Percentiles rank a stretch among this genome's conserved stretches.
Evolutionary conservation across 1,139 yeast species (phyloP).

Genomic region (Geotrichum phurueaensis): DNA sequence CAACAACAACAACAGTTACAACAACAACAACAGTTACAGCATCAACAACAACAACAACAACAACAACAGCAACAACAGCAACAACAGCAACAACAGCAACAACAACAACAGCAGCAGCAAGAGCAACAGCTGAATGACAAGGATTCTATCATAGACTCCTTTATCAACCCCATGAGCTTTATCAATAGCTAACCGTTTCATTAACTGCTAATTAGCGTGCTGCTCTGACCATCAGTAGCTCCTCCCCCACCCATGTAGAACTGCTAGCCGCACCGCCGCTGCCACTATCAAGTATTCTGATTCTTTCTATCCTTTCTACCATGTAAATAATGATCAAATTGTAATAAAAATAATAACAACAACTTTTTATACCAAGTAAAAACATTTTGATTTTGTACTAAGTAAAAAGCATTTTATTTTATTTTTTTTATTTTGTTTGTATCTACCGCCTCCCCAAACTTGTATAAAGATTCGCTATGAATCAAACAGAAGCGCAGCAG

Average conservation of each 20-base stretch:
- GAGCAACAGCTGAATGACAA: constrained; percentile 15
- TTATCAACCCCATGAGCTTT: constrained; percentile 12
- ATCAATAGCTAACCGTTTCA: constrained; percentile 9
- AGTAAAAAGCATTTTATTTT: too few relatives aligned
- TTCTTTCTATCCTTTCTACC: background rate
- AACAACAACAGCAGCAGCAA: background rate
- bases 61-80: background rate
- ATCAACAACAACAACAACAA: constrained; percentile 4
- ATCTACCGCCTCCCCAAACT: background rate
- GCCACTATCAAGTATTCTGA: background rate
- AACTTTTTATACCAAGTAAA: constrained; percentile 1
- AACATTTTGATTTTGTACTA: background rate
- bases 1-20: constrained; percentile 10
- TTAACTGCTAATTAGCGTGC: too few relatives aligned
- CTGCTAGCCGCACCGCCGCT: background rate
- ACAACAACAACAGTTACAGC: constrained; percentile 4
- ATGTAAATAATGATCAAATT: constrained; percentile 1
- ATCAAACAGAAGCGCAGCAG: constrained; percentile 69
- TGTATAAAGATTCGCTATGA: constrained; percentile 19
- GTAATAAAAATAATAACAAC: background rate
- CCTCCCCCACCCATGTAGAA: background rate
- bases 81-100: background rate
- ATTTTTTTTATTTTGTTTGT: background rate
- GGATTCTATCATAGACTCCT: constrained; percentile 10
- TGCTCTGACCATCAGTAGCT: background rate